Conservation (phyloP, 331 rosid species). For the Prunus yedoensis region DNA sequence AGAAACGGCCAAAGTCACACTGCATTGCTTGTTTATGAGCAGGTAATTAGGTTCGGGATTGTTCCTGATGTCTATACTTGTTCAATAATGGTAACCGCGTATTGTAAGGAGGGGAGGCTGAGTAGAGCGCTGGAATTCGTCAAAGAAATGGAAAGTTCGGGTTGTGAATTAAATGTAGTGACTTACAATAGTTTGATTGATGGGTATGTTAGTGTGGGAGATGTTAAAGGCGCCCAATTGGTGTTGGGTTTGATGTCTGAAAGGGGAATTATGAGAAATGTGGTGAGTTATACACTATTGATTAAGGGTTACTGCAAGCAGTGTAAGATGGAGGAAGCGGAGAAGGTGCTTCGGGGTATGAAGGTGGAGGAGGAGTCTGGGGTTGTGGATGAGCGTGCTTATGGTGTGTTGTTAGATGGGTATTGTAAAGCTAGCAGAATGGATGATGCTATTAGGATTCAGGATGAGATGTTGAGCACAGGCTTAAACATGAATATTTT, state of each 20-base stretch:
- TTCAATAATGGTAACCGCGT: constrained; percentile 53
- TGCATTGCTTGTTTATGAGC: constrained; percentile 56
- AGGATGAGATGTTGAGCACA: constrained; percentile 53
- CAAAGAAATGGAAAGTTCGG: constrained; percentile 57
- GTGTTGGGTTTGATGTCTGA: constrained; percentile 56
- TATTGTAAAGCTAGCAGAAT: constrained; percentile 65
- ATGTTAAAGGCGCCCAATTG: constrained; percentile 45
- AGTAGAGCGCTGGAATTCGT: constrained; percentile 43
- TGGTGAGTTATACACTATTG: constrained; percentile 59
- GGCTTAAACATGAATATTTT: constrained; percentile 64
- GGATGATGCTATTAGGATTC: constrained; percentile 67
- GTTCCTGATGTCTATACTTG: constrained; percentile 63
- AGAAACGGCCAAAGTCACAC: constrained; percentile 31
- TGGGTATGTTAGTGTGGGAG: constrained; percentile 61
- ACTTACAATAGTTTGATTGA: constrained; percentile 71
- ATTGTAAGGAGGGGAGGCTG: constrained; percentile 57
- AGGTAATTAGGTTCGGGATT: constrained; percentile 47
- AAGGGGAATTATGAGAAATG: constrained; percentile 51
- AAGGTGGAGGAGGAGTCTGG: constrained; percentile 37
- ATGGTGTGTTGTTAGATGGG: constrained; percentile 58
- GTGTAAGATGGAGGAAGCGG: constrained; percentile 60
- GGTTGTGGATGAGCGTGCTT: constrained; percentile 40
- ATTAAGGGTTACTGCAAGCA: constrained; percentile 61
- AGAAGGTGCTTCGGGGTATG: constrained; percentile 46
- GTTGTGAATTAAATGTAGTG: constrained; percentile 59